These are phyloP conservation scores for Neofusicoccum laricinum DNA, from an alignment of 2,329 filamentous ascomycete species.

Conservation along the genomic window DNA sequence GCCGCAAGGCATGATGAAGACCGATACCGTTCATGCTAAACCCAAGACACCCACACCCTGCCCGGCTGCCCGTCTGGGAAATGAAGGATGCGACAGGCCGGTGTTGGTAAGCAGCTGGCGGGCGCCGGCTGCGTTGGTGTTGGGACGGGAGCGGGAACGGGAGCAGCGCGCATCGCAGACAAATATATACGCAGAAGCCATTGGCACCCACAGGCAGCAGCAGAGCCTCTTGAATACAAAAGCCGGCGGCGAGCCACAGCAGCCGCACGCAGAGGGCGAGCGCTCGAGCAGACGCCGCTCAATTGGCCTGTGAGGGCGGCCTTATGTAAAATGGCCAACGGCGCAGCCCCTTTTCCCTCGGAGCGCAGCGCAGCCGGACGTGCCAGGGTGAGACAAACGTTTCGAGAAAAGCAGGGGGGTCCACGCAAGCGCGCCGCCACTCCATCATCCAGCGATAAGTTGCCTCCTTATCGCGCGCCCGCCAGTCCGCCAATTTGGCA, in stretches of 20 bases:
- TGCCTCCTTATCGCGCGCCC: constrained; percentile 9
- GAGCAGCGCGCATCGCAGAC: not conserved
- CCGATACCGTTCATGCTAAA: constrained; percentile 14
- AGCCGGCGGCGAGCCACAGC: not conserved
- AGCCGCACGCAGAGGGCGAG: not conserved
- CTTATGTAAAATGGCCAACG: constrained; percentile 17
- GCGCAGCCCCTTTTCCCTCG: constrained; percentile 12
- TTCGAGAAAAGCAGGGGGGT: constrained; percentile 10
- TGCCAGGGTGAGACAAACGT: constrained; percentile 14
- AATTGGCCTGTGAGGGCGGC: constrained; percentile 4
- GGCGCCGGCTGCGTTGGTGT: not conserved
- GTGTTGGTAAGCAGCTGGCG: constrained; percentile 1
- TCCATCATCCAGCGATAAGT: constrained; percentile 16
- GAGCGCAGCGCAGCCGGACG: not conserved
- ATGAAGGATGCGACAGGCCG: constrained; percentile 11
- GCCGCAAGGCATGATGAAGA: not conserved
- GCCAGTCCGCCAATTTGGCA: constrained; percentile 2
- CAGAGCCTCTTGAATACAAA: not conserved
- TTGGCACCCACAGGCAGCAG: not conserved
- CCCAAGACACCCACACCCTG: constrained; percentile 11
- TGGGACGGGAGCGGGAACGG: not conserved
- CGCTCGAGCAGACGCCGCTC: not conserved
- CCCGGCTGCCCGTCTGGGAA: constrained; percentile 1
- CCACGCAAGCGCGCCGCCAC: constrained; percentile 15
- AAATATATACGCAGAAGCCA: not conserved